phyloP scores from a whole-genome alignment of 441 rosid genomes.

The Mallotus japonicus region DNA sequence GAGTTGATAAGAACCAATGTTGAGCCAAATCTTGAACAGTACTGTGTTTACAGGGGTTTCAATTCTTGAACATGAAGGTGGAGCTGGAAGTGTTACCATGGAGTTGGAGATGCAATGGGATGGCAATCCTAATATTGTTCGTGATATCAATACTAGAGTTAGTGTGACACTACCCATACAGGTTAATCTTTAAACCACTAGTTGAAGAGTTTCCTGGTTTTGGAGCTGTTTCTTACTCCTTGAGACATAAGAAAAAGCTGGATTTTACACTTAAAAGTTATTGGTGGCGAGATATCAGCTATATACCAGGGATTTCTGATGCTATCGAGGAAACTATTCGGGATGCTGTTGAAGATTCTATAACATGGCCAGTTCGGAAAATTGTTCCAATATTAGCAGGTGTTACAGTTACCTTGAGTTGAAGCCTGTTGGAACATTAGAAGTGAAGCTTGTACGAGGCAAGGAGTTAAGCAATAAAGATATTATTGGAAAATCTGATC shows the following conservation, averaged over 20 bases:
- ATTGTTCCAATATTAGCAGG: constrained; percentile 84
- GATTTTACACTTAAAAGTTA: constrained; percentile 75
- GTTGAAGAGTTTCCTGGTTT: constrained; percentile 95
- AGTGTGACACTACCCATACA: constrained; percentile 78
- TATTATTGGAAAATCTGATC: constrained; percentile 93
- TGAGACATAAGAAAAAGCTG: constrained; percentile 66
- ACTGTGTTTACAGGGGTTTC: constrained; percentile 70
- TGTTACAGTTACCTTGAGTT: constrained; percentile 82
- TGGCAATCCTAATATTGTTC: constrained; percentile 76
- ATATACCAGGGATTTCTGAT: constrained; percentile 81
- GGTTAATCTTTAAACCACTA: constrained; percentile 92
- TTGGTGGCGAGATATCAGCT: constrained; percentile 85
- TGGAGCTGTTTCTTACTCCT: constrained; percentile 91
- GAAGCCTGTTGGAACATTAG: constrained; percentile 88
- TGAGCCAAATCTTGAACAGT: too few relatives aligned
- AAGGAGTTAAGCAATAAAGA: constrained; percentile 82
- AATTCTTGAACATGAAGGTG: constrained; percentile 59
- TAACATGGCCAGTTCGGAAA: constrained; percentile 97
- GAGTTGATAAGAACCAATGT: too few relatives aligned
- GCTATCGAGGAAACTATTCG: constrained; percentile 76
- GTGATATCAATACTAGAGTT: constrained; percentile 65
- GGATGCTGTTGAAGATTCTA: constrained; percentile 87
- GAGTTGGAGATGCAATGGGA: constrained; percentile 97
- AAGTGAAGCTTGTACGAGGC: constrained; percentile 96
- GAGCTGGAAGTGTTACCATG: constrained; percentile 55